Evolutionary conservation across 495 filamentous ascomycete genomes (phyloP), one percentile per base, ranked within the genome.

Genomic region (Aspergillus sclerotiicarbonarius): DNA sequence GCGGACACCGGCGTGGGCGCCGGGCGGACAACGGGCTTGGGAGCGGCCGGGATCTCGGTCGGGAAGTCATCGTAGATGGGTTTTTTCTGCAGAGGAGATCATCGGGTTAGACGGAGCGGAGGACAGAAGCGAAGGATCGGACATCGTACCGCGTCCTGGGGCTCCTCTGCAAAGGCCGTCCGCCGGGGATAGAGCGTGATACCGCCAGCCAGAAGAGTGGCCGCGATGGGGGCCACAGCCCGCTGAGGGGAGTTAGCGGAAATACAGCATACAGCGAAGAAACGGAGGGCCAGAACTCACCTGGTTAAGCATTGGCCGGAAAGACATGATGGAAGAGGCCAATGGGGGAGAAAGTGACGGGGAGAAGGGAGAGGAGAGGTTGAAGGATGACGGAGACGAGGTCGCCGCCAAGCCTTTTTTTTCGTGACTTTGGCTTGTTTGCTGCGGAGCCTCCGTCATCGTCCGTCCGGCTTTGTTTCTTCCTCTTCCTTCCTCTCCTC

Each of bases 21-120:
- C 19, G 44, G 30, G 43, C 35, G 13, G 59, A 67, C 62, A 56
- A 65, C 50, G 68, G 68, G 51, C 59, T 62, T 58, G 58, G 58
- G 31, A 39, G 53, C 41, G 68, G 56, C 62, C 46, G 75, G 59
- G 46, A 71, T 63, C 31, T 71, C 72, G 67, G 69, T 57, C 53
- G 75, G 62, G 70, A 82, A 79, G 73, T 90, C 85, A 69, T 93
- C 89, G 81, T 96, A 96, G 76, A 96, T 94, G 51, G 92, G 84
- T 79, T 95, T 96, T 65, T 85, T 88, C 69, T 80, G 64, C 58
- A 29, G 20, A 9, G 6, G 29, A 18, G 29, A 10, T 19, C 12
- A 44, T n/a, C 4, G 18, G 12, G 46, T 30, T 15, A 49, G 18
- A 29, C 8, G 21, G 2, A 25, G 21, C 20, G 8, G 8, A 15